These are phyloP conservation scores for Mayamaea pseudoterrestris DNA, from an alignment of 108 stramenopile species.

Conservation along the genomic window DNA sequence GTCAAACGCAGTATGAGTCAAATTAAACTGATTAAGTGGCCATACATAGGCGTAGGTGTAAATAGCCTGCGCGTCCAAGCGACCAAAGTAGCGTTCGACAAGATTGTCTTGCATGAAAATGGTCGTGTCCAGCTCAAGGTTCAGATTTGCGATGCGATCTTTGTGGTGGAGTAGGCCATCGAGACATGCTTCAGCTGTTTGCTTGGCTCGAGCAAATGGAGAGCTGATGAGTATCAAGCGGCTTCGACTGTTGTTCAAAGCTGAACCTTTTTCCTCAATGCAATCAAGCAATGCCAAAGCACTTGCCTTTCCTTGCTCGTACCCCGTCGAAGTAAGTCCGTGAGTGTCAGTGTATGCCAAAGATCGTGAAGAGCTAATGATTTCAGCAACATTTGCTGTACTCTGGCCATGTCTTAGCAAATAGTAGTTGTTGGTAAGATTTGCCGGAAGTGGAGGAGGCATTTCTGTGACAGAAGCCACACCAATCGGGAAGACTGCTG, in stretches of 20 bases:
- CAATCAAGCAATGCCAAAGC: conserved; percentile 33
- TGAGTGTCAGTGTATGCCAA: conserved; percentile 57
- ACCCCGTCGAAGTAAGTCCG: conserved; percentile 54
- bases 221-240: conserved; percentile 55
- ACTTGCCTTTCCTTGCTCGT: conserved; percentile 50
- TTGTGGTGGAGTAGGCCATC: background rate
- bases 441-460: conserved; percentile 43
- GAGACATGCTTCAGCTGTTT: conserved; percentile 50
- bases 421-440: conserved; percentile 55
- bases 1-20: conserved; percentile 63
- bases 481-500: too few species aligned
- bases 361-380: conserved; percentile 65
- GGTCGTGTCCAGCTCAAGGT: conserved; percentile 26
- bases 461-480: conserved; percentile 29
- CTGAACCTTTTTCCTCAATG: conserved; percentile 11
- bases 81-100: conserved; percentile 76
- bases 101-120: conserved; percentile 45
- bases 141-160: conserved; percentile 21
- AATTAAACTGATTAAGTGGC: conserved; percentile 61
- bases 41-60: conserved; percentile 66
- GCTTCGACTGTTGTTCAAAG: conserved; percentile 13
- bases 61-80: conserved; percentile 54
- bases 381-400: conserved; percentile 63
- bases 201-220: conserved; percentile 58
- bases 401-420: conserved; percentile 67